These are phyloP conservation scores for Apostasia ramifera DNA, from an alignment of 106 monocot genomes.

Conservation along the genomic window DNA sequence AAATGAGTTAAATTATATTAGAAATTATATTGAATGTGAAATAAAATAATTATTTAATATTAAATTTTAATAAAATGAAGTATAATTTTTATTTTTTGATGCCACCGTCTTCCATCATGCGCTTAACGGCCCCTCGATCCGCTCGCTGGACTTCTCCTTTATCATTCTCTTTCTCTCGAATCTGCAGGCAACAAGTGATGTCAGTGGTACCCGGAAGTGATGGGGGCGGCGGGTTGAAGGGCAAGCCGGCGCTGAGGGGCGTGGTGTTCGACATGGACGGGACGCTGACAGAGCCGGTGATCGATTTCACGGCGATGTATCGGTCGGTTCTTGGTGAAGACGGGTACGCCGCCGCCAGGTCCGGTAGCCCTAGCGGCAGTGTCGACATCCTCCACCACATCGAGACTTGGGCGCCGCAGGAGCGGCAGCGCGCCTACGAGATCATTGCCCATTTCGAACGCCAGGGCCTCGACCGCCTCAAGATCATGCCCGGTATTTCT, in stretches of 20 bases:
- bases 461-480: slow-evolving; percentile 71
- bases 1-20: no score
- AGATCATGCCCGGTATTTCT: slow-evolving; percentile 90
- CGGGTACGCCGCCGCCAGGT: slow-evolving; percentile 25
- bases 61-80: no score
- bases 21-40: no score
- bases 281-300: slow-evolving; percentile 86
- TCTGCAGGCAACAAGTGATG: neutral
- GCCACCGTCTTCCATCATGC: neutral
- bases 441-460: slow-evolving; percentile 70
- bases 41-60: no score
- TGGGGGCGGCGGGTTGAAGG: neutral
- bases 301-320: slow-evolving; percentile 91
- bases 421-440: slow-evolving; percentile 76
- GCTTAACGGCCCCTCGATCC: neutral
- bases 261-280: slow-evolving; percentile 99
- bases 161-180: neutral
- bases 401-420: slow-evolving; percentile 49
- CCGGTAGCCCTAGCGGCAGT: slow-evolving; percentile 23
- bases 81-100: neutral
- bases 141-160: neutral
- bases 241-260: slow-evolving; percentile 40
- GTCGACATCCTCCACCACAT: slow-evolving; percentile 89
- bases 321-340: slow-evolving; percentile 71
- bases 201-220: neutral